Evolutionary conservation across 331 rosid species (phyloP).

Genomic region (Acacia pycnantha): DNA sequence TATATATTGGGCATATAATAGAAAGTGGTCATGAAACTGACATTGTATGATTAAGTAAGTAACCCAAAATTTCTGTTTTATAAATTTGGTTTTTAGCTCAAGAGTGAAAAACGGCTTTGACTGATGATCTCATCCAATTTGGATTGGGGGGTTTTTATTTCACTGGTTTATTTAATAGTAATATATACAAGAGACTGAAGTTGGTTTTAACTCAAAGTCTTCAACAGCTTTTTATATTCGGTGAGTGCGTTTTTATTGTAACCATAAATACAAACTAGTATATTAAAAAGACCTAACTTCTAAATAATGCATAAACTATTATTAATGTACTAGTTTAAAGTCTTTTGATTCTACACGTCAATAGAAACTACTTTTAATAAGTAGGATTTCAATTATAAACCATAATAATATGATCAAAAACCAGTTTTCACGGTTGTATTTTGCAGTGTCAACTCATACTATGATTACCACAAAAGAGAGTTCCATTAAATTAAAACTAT

Average conservation of each 20-base stretch:
- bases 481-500: background rate
- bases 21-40: constrained; percentile 1
- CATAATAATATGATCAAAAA: background rate
- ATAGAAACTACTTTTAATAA: background rate
- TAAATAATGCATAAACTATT: background rate
- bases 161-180: background rate
- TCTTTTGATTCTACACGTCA: background rate
- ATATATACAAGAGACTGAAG: background rate
- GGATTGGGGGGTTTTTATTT: background rate
- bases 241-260: background rate
- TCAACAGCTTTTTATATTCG: background rate
- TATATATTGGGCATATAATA: background rate
- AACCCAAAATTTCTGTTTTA: constrained; percentile 15
- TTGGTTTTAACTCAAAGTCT: background rate
- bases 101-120: constrained; percentile 16
- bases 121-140: constrained; percentile 16
- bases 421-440: background rate
- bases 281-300: background rate
- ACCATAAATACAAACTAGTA: background rate
- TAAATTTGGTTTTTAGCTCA: constrained; percentile 22
- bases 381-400: background rate
- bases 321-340: background rate
- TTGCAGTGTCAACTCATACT: background rate
- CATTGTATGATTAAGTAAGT: constrained; percentile 1
- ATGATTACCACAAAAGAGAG: background rate